These are phyloP conservation scores for Kregervanrija delftensis DNA, from an alignment of 805 yeast species.

Conservation along the genomic window DNA sequence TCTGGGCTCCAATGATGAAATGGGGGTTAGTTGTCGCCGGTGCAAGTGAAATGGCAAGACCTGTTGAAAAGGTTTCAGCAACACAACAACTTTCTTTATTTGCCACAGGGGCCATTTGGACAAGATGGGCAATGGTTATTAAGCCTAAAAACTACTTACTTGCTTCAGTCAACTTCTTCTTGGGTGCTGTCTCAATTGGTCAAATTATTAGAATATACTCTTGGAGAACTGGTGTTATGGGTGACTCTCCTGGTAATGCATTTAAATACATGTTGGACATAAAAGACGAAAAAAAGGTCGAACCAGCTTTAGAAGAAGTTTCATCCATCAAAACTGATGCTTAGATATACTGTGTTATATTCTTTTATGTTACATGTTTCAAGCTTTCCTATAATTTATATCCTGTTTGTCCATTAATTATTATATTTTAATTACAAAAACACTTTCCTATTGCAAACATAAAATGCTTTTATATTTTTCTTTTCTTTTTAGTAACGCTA, in stretches of 20 bases:
- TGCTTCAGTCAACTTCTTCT: conserved; percentile 91
- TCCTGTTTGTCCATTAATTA: too few species aligned
- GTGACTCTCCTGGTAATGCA: conserved; percentile 56
- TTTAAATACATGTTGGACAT: conserved; percentile 55
- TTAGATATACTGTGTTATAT: too few species aligned
- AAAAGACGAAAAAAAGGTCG: conserved; percentile 4
- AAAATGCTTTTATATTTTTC: too few species aligned
- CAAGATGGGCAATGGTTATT: conserved; percentile 95
- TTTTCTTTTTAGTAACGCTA: too few species aligned
- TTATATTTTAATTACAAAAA: too few species aligned
- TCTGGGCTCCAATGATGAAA: conserved; percentile 76
- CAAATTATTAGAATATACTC: conserved; percentile 68
- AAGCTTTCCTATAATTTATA: too few species aligned
- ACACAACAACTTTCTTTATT: conserved; percentile 81
- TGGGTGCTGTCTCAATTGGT: conserved; percentile 82
- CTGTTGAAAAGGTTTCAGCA: conserved; percentile 87
- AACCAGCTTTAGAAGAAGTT: background rate
- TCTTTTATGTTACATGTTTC: too few species aligned
- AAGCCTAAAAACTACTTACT: conserved; percentile 79
- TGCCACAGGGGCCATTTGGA: conserved; percentile 94
- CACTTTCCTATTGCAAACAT: too few species aligned
- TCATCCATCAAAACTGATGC: too few species aligned
- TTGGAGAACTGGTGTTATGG: conserved; percentile 51
- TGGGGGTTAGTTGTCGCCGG: conserved; percentile 96
- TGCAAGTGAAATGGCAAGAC: conserved; percentile 76